A percentile compares a stretch with the other conserved stretches of the same genome.
phyloP scores from a whole-genome alignment of 768 basidiomycete genomes.

The Pleurotus pulmonarius region DNA sequence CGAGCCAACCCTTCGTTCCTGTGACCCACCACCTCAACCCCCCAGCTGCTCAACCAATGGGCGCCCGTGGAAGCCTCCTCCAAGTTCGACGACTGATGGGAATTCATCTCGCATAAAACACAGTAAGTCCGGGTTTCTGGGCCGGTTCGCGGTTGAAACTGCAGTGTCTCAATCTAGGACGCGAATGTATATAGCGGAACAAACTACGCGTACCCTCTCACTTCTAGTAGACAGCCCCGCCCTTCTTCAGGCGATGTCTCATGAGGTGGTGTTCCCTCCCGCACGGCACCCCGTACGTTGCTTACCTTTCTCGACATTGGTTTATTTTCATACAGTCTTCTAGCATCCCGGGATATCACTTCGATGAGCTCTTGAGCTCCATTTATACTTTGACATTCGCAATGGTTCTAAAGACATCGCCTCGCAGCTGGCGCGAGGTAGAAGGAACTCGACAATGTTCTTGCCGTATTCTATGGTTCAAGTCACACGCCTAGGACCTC shows the following conservation, averaged over 20 bases:
- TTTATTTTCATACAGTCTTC: not conserved
- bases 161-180: too few species aligned
- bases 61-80: too few species aligned
- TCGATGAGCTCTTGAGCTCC: not conserved
- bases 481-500: not conserved
- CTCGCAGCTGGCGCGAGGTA: not conserved
- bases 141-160: not conserved
- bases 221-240: not conserved
- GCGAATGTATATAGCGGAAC: too few species aligned
- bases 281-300: not conserved
- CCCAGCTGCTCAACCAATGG: not conserved
- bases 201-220: not conserved
- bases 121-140: not conserved
- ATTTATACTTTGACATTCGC: not conserved
- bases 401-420: not conserved
- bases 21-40: not conserved
- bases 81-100: not conserved
- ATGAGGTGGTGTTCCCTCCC: not conserved
- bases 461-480: not conserved
- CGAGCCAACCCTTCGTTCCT: not conserved
- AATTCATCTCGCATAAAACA: not conserved
- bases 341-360: not conserved
- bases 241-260: not conserved
- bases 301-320: not conserved
- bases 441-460: not conserved